phyloP scores from a whole-genome alignment of 2,329 filamentous ascomycete genomes.

The Penicillium occitanis region DNA sequence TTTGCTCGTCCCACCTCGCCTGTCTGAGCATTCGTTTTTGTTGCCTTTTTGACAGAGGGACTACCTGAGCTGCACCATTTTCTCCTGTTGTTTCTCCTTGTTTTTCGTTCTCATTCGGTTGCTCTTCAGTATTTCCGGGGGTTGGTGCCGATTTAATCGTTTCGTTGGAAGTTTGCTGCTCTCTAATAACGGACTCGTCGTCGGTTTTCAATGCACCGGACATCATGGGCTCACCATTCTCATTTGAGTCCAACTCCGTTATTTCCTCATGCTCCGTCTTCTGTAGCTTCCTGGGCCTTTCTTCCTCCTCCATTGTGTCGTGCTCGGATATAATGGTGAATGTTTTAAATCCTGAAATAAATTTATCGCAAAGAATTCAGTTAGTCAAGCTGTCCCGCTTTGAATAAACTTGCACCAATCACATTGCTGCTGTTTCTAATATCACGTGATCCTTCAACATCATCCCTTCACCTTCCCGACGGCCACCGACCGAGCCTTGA shows the following conservation, averaged over 20 bases:
- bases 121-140: neutral
- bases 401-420: constrained; percentile 9
- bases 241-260: constrained; percentile 14
- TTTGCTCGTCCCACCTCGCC: constrained; percentile 73
- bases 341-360: neutral
- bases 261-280: constrained; percentile 48
- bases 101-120: neutral
- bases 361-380: constrained; percentile 1
- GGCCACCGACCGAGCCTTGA: constrained; percentile 6
- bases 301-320: constrained; percentile 55
- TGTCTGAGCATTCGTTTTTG: constrained; percentile 73
- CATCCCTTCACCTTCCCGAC: constrained; percentile 25
- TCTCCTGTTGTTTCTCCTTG: constrained; percentile 18
- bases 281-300: constrained; percentile 55
- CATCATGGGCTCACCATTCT: constrained; percentile 33
- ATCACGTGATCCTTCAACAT: constrained; percentile 20
- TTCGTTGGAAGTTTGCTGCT: constrained; percentile 19
- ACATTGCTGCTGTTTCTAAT: neutral
- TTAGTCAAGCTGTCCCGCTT: neutral
- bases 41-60: constrained; percentile 76
- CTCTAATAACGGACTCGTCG: constrained; percentile 22
- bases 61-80: constrained; percentile 19
- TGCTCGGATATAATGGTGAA: neutral
- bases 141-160: constrained; percentile 1
- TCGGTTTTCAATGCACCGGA: constrained; percentile 28